Base-by-base conservation (phyloP, 768 basidiomycete species). In the Termitomyces sp. region DNA sequence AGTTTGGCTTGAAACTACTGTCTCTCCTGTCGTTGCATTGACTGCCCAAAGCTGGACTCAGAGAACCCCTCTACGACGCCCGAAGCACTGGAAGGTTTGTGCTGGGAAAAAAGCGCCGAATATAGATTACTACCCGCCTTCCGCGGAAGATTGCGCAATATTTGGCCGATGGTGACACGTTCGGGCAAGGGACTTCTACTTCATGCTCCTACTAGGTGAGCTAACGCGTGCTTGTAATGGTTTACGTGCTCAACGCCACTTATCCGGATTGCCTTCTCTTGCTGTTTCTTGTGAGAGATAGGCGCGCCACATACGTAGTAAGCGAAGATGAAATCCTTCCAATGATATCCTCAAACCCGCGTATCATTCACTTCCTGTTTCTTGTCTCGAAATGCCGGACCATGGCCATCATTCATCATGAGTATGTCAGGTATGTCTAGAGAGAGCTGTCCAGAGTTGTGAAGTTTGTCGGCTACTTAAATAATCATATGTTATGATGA, bases 231-330 rank as follows among this genome's bases (percentile, higher is more conserved):
- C 69, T 66, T 67, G 62, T 67, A 66, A 65, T 58, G 45, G 57
- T 70, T 78, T 79, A 78, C 78, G 78, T 80, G 70, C 59, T 38
- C 69, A 65, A 76, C 77, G 77, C 76, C 78, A 76, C 78, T 76
- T 70, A 72, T 75, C 76, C 76, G 77, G 75, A 69, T 66, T n/a
- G 39, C 58, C 69, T 70, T 65, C 66, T 51, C 63, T 58, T 40
- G 55, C 54, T 66, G 66, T 66, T 64, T 66, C 62, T 58, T 70
- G 64, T 64, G 63, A 65, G 68, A 64, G 62, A 68, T 65, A 63
- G 65, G 60, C 62, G 72, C 73, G 71, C 74, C 73, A 71, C 70
- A 69, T 69, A 69, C 64, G 65, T 65, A 62, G 65, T 57, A 48
- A 63, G 62, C 61, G 48, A 48, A 46, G 61, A 51, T 59, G 52